phyloP scores from a whole-genome alignment of 2,329 filamentous ascomycete genomes.

The Ceratocystis colombiana region DNA sequence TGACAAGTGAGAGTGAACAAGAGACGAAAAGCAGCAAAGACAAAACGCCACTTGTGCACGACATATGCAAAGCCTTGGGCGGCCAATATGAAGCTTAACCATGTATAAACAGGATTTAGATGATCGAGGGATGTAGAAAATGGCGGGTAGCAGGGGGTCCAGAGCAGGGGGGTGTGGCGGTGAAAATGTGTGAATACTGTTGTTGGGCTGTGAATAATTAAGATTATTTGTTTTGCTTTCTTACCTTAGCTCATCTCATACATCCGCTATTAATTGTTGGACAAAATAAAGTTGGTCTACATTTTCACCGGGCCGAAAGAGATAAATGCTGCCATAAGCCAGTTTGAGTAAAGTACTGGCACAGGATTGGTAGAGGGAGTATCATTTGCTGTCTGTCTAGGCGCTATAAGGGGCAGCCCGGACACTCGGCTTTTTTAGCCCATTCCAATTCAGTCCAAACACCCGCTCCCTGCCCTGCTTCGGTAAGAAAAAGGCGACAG shows the following conservation, averaged over 20 bases:
- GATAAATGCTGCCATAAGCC: background rate
- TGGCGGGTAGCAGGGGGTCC: background rate
- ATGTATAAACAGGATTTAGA: background rate
- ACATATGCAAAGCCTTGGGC: background rate
- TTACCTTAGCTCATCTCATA: background rate
- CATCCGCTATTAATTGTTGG: background rate
- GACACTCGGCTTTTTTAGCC: background rate
- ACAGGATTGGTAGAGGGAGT: background rate
- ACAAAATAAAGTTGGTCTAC: background rate
- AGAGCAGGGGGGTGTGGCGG: background rate
- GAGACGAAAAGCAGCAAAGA: constrained; percentile 10
- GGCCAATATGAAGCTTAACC: constrained; percentile 4
- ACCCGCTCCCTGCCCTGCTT: background rate
- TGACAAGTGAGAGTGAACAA: constrained; percentile 3
- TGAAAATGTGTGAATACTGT: background rate
- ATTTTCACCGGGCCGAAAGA: background rate
- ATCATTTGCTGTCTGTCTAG: background rate
- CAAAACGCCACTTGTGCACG: background rate
- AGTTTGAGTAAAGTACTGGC: background rate
- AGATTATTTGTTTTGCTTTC: background rate
- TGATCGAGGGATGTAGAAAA: background rate
- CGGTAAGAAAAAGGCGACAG: background rate
- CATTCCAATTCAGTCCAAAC: background rate
- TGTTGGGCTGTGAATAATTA: background rate
- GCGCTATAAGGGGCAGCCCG: background rate